These are phyloP conservation scores for Tylopilus rubrobrunneus DNA, from an alignment of 768 basidiomycete species.

Conservation along the genomic window DNA sequence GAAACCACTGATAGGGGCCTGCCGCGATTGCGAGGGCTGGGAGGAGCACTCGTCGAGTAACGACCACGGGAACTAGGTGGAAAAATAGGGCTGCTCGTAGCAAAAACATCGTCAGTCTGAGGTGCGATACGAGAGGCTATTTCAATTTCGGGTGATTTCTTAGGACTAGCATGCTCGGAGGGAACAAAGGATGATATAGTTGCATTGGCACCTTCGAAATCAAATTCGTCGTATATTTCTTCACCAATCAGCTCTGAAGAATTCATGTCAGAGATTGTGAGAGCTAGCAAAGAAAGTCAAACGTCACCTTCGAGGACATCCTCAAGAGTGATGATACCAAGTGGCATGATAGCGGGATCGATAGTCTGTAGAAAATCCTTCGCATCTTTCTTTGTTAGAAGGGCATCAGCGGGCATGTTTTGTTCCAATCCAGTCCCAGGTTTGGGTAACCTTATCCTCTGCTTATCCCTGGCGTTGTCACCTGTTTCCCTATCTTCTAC, in stretches of 20 bases:
- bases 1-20: slow-evolving; percentile 5
- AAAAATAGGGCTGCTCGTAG: slow-evolving; percentile 26
- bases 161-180: slow-evolving; percentile 30
- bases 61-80: slow-evolving; percentile 45
- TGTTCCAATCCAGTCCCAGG: slow-evolving; percentile 59
- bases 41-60: slow-evolving; percentile 54
- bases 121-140: slow-evolving; percentile 1
- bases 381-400: slow-evolving; percentile 68
- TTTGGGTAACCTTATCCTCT: slow-evolving; percentile 28
- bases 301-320: slow-evolving; percentile 81
- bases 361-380: slow-evolving; percentile 83
- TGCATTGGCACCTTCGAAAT: slow-evolving; percentile 69
- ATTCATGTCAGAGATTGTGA: not conserved
- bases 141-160: slow-evolving; percentile 27
- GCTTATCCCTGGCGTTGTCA: slow-evolving; percentile 19
- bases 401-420: slow-evolving; percentile 86
- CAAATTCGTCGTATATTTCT: slow-evolving; percentile 91
- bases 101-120: slow-evolving; percentile 7
- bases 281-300: not conserved
- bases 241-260: slow-evolving; percentile 82
- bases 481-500: slow-evolving; percentile 12
- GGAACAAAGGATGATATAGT: slow-evolving; percentile 42
- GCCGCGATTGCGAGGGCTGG: slow-evolving; percentile 39
- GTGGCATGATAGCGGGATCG: slow-evolving; percentile 77
- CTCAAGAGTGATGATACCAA: slow-evolving; percentile 91